phyloP scores from a whole-genome alignment of 306 rosid species.

The Ochetophila trinervis region DNA sequence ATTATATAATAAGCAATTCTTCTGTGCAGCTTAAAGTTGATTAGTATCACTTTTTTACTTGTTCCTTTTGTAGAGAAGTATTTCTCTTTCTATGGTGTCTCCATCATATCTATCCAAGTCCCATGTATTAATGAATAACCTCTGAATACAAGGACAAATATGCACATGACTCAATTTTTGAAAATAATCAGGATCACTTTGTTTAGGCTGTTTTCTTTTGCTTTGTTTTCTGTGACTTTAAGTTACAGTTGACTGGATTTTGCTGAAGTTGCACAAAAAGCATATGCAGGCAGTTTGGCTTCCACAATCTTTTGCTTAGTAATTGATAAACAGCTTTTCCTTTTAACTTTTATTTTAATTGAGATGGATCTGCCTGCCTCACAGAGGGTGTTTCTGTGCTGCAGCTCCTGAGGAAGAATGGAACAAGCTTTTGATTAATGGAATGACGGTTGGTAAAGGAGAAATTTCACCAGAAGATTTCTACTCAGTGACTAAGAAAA shows the following conservation, averaged over 20 bases:
- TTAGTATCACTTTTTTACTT: not conserved
- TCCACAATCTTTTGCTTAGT: not conserved
- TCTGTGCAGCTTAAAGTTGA: not conserved
- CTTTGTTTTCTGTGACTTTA: not conserved
- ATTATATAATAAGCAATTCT: not conserved
- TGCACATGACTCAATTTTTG: not conserved
- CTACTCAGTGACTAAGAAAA: constrained; percentile 65
- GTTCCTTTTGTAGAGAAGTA: not conserved
- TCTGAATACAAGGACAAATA: too few relatives aligned
- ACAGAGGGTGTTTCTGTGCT: constrained; percentile 3
- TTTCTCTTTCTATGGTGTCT: not conserved
- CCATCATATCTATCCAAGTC: not conserved
- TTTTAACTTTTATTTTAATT: not conserved
- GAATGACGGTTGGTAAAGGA: constrained; percentile 72
- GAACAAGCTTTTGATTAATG: constrained; percentile 69
- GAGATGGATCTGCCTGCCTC: constrained; percentile 1
- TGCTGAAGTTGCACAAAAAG: not conserved
- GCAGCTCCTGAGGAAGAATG: constrained; percentile 90
- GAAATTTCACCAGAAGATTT: constrained; percentile 66
- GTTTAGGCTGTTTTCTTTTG: not conserved
- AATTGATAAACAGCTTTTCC: not conserved
- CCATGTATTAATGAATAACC: too few relatives aligned
- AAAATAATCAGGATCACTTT: not conserved
- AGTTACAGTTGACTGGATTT: not conserved
- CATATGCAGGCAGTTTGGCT: not conserved